These are phyloP conservation scores for Tulasnella sp. DNA, from an alignment of 768 basidiomycete species.

Conservation along the genomic window DNA sequence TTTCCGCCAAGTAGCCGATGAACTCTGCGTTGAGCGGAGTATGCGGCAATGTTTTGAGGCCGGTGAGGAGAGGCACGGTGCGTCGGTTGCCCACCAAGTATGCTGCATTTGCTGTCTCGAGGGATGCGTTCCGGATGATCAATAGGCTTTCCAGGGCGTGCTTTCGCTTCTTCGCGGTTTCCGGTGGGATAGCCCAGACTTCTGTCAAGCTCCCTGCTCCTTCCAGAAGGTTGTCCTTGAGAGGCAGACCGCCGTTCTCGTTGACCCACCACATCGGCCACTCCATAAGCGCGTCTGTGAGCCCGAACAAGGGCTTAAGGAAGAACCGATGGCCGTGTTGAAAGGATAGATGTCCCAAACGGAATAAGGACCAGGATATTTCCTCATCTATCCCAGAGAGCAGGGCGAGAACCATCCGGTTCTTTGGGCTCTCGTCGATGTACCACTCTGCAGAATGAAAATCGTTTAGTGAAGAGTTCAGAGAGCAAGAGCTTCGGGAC, in stretches of 20 bases:
- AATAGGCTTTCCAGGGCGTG: constrained; percentile 82
- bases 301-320: constrained; percentile 62
- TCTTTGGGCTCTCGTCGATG: constrained; percentile 67
- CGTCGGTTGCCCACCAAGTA: constrained; percentile 53
- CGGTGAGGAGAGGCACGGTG: constrained; percentile 58
- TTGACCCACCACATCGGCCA: constrained; percentile 80
- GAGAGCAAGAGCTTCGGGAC: not conserved
- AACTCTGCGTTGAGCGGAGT: constrained; percentile 59
- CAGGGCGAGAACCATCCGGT: constrained; percentile 86
- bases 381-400: constrained; percentile 76
- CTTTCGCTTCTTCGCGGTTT: constrained; percentile 46
- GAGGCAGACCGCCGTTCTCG: constrained; percentile 43
- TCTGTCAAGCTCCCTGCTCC: constrained; percentile 1
- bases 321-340: constrained; percentile 60
- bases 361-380: constrained; percentile 82
- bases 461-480: not conserved
- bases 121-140: constrained; percentile 74
- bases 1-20: constrained; percentile 59
- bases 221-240: not conserved
- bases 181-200: constrained; percentile 48
- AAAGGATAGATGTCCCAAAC: constrained; percentile 68
- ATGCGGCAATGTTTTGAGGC: constrained; percentile 55
- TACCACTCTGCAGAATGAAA: constrained; percentile 37
- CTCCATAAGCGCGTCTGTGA: constrained; percentile 75
- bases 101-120: constrained; percentile 56